A percentile compares a stretch with the other conserved stretches of the same genome.
Evolutionary conservation across 1,284 basidiomycete species (phyloP).

Genomic region (Irpex sp.): DNA sequence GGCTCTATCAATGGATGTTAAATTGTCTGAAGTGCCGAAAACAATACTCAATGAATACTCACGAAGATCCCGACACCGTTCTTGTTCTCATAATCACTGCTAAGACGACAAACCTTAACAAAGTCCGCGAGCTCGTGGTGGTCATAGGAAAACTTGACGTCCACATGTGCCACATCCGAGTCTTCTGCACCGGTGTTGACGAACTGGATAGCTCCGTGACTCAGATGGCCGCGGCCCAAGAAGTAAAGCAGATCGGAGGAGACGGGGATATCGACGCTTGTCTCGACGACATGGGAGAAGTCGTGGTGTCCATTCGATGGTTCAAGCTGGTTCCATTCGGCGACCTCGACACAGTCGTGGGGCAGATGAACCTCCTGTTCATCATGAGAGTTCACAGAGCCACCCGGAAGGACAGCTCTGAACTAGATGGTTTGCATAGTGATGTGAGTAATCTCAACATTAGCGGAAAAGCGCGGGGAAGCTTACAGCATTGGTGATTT

Average conservation of each 20-base stretch:
- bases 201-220: conserved; percentile 15
- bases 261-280: conserved; percentile 21
- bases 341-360: background rate
- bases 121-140: too few relatives aligned
- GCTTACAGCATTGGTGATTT: too few relatives aligned
- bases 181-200: too few relatives aligned
- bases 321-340: background rate
- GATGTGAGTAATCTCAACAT: background rate
- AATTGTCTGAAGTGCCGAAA: too few relatives aligned
- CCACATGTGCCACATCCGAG: too few relatives aligned
- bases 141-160: too few relatives aligned
- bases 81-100: too few relatives aligned
- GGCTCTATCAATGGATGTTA: too few relatives aligned
- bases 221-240: conserved; percentile 19
- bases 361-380: background rate
- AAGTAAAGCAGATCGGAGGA: conserved; percentile 25
- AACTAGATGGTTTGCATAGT: background rate
- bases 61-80: too few relatives aligned
- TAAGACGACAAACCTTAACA: too few relatives aligned
- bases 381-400: background rate
- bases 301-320: background rate
- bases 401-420: background rate
- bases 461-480: background rate
- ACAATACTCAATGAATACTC: too few relatives aligned
- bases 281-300: conserved; percentile 10